These are phyloP conservation scores for Schwanniomyces vanrijiae DNA, from an alignment of 805 yeast species.

Conservation along the genomic window DNA sequence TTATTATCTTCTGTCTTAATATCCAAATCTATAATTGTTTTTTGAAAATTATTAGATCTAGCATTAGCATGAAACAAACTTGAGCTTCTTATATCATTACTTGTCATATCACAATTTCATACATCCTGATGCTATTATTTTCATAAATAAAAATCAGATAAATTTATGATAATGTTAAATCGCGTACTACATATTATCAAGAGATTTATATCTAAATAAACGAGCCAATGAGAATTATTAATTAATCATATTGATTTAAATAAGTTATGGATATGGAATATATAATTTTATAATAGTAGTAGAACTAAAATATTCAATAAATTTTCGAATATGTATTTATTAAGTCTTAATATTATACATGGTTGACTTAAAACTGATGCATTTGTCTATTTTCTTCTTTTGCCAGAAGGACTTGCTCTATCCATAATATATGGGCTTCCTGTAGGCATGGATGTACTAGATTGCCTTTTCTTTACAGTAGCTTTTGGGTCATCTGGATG, in stretches of 20 bases:
- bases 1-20: neutral
- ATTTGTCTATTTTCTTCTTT: constrained; percentile 9
- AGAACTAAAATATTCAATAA: neutral
- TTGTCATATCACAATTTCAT: neutral
- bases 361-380: neutral
- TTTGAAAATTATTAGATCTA: neutral
- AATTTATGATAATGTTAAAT: neutral
- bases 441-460: constrained; percentile 6
- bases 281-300: too few species aligned
- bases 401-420: constrained; percentile 5
- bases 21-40: neutral
- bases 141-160: neutral
- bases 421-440: constrained; percentile 9
- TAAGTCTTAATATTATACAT: neutral
- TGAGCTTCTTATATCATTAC: neutral
- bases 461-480: constrained; percentile 11
- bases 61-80: neutral
- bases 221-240: neutral
- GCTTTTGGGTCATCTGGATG: constrained; percentile 12
- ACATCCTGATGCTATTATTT: neutral
- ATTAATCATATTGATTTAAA: neutral
- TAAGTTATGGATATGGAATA: too few species aligned
- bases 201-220: neutral
- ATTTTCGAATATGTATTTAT: neutral
- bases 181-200: neutral